Conservation (phyloP, 192 early-diverging fungal genomes). For the Coemansia sp. region DNA sequence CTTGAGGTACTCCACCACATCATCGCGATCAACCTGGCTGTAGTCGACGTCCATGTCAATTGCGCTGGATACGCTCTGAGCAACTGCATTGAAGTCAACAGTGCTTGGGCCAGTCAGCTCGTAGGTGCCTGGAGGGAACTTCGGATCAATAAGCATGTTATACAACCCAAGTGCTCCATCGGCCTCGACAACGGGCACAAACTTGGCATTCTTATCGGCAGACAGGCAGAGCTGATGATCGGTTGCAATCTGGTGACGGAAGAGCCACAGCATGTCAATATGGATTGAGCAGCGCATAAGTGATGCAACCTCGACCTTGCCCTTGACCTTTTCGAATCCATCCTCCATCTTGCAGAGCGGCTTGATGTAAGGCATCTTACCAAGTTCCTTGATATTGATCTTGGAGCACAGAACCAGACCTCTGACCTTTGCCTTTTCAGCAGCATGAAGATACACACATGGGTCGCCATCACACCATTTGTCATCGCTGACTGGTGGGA, state of each 20-base stretch:
- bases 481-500: conserved; percentile 44
- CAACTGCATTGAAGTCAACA: conserved; percentile 24
- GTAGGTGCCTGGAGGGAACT: conserved; percentile 37
- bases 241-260: conserved; percentile 42
- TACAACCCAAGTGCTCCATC: conserved; percentile 39
- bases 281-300: conserved; percentile 50
- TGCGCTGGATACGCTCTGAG: conserved; percentile 20
- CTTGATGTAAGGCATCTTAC: conserved; percentile 22
- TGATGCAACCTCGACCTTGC: conserved; percentile 33
- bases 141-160: conserved; percentile 40
- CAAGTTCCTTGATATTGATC: conserved; percentile 32
- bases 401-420: conserved; percentile 50
- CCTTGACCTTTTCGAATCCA: conserved; percentile 30
- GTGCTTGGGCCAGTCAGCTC: conserved; percentile 40
- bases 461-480: conserved; percentile 23
- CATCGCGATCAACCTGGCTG: conserved; percentile 30
- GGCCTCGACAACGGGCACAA: conserved; percentile 27
- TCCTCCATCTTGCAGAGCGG: conserved; percentile 43
- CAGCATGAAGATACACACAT: conserved; percentile 34
- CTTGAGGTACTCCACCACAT: conserved; percentile 34
- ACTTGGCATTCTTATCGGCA: conserved; percentile 23
- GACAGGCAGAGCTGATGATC: conserved; percentile 37
- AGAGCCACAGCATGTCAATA: conserved; percentile 46
- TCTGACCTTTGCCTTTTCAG: conserved; percentile 35
- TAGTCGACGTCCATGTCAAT: conserved; percentile 33